Conservation (phyloP, 2,329 filamentous ascomycete genomes). For the Camptophora hylomeconis region DNA sequence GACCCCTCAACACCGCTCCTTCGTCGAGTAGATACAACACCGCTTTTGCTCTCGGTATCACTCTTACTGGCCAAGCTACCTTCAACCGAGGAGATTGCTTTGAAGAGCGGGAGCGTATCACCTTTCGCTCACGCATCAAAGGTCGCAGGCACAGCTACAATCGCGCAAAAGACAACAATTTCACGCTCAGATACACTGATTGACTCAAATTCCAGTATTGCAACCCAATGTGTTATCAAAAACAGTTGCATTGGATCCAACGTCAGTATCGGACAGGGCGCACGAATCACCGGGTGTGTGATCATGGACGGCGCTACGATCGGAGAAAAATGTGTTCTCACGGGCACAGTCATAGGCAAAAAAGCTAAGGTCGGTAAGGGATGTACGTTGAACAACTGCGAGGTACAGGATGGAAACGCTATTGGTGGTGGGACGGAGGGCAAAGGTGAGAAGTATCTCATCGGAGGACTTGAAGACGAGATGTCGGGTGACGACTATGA, state of each 20-base stretch:
- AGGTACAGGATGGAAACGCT: slow-evolving; percentile 76
- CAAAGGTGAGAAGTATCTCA: slow-evolving; percentile 51
- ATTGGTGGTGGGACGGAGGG: slow-evolving; percentile 61
- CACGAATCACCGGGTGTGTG: slow-evolving; percentile 72
- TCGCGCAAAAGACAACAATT: slow-evolving; percentile 70
- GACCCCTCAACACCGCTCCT: slow-evolving; percentile 50
- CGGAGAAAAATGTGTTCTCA: slow-evolving; percentile 71
- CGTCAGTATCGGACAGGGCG: slow-evolving; percentile 76
- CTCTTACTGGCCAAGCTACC: slow-evolving; percentile 74
- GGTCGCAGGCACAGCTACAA: slow-evolving; percentile 68
- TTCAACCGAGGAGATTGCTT: slow-evolving; percentile 41
- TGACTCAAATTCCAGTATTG: slow-evolving; percentile 76
- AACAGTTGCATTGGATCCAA: slow-evolving; percentile 79
- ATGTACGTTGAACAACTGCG: slow-evolving; percentile 70
- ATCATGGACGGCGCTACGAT: slow-evolving; percentile 87
- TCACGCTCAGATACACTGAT: slow-evolving; percentile 71
- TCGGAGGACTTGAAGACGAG: slow-evolving; percentile 31
- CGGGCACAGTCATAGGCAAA: slow-evolving; percentile 74
- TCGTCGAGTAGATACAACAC: slow-evolving; percentile 76
- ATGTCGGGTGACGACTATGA: slow-evolving; percentile 23
- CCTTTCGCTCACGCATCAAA: slow-evolving; percentile 69
- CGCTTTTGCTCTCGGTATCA: slow-evolving; percentile 67
- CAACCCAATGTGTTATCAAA: slow-evolving; percentile 84
- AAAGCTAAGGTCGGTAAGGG: slow-evolving; percentile 73
- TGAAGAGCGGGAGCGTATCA: slow-evolving; percentile 48